Evolutionary conservation across 2,329 filamentous ascomycete genomes (phyloP), one percentile per base, ranked within the genome.

Genomic region (Colletotrichum siamense): DNA sequence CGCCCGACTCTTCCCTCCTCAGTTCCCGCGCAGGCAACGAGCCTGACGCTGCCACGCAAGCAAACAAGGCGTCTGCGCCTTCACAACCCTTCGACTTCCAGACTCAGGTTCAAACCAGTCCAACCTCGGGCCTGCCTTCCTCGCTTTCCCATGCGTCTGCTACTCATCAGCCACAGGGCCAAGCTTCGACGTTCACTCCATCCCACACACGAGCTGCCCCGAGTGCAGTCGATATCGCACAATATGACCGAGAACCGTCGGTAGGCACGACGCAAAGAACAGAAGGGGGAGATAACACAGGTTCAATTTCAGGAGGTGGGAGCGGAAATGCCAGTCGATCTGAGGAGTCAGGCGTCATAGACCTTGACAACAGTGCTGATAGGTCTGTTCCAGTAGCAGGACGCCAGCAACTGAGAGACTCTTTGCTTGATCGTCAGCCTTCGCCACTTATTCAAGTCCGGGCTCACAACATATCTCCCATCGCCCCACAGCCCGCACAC

Each of bases 401-500:
- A 34, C 76, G 52, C 57, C 73, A 71, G 49, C 73, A 63, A 36
- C 76, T 69, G 32, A 69, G 69, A 49, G 77, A 71, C 30, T 73
- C 73, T 39, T 26, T 74, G 28, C 61, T 73, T 44, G 44, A 69
- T 78, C 84, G 82, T 79, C 87, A 83, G 79, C 85, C 91, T 68
- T 90, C 94, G 77, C 92, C 92, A 69, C 87, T 96, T 74, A 89
- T 96, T n/a, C 72, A 76, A 34, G 67, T 77, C 80, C 92, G 92
- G 81, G 93, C 92, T 79, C 94, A 96, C 82, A 93, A 96, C 80
- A 91, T 93, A 67, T 93, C 92, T 44, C 94, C 94, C 57, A 86
- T 94, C 81, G 95, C 95, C 68, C 94, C 95, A 30, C 94, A 95
- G 81, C 94, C 95, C 69, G 92, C 93, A 65, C 93, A 95, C 81